Evolutionary conservation across 1,284 basidiomycete species (phyloP).

Genomic region (Malassezia restricta): DNA sequence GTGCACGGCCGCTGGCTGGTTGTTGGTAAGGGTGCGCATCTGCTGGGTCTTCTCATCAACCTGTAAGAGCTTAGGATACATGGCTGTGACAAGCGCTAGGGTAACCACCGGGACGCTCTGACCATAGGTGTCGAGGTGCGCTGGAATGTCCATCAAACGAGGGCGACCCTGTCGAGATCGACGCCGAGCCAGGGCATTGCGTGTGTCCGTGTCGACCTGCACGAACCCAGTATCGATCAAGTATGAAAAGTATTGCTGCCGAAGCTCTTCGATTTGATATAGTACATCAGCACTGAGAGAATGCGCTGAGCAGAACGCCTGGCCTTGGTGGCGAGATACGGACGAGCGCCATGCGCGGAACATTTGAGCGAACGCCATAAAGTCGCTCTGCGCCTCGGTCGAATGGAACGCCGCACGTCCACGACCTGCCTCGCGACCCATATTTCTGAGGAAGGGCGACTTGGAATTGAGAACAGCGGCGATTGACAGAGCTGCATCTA

Average conservation of each 20-base stretch:
- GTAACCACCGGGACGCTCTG: constrained; percentile 57
- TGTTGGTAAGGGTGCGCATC: constrained; percentile 76
- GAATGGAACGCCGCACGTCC: constrained; percentile 70
- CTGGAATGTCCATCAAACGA: constrained; percentile 61
- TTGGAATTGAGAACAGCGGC: constrained; percentile 82
- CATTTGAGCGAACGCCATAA: constrained; percentile 80
- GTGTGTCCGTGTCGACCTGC: constrained; percentile 56
- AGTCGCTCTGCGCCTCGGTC: constrained; percentile 74
- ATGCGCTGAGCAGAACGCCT: constrained; percentile 63
- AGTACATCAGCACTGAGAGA: constrained; percentile 82
- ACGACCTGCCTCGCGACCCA: constrained; percentile 72
- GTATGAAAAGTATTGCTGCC: constrained; percentile 72
- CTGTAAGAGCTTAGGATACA: constrained; percentile 81
- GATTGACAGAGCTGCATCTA: constrained; percentile 90
- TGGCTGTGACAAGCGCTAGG: constrained; percentile 69
- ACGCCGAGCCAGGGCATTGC: constrained; percentile 56
- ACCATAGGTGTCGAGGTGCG: constrained; percentile 61
- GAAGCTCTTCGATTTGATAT: constrained; percentile 88
- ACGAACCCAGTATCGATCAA: constrained; percentile 81
- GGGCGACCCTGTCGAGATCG: constrained; percentile 51
- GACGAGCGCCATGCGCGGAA: constrained; percentile 76
- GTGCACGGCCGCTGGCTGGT: constrained; percentile 70
- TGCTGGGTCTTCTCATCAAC: constrained; percentile 55
- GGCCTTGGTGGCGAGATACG: constrained; percentile 53
- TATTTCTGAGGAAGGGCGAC: constrained; percentile 66